Evolutionary conservation across 495 filamentous ascomycete species (phyloP), one percentile per base, ranked within the genome.

Genomic region (Friedmanniomyces endolithicus): DNA sequence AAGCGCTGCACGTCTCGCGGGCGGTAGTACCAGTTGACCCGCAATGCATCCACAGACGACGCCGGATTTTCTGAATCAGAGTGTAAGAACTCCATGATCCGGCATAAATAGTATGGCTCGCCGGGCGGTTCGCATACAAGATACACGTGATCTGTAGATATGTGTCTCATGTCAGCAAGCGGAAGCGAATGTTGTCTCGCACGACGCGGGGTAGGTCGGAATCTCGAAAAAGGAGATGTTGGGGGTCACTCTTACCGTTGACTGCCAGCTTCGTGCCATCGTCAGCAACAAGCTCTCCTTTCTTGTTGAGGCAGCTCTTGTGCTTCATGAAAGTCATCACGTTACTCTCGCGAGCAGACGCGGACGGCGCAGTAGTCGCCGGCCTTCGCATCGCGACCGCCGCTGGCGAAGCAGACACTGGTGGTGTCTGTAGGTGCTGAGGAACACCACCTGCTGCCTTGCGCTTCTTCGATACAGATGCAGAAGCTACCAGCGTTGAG

Each of bases 21-120:
- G 16, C 92, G 80, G 67, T 97, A 97, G 70, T 88, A 96, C 92
- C 92, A 99, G 71, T 99, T 99, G 62, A 97, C 83, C 55, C 88
- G 82, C 63, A 99, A 67, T 22, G 87, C 78, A 66, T 96, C 90
- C 53, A 99, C 82, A 16, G 87, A 81, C 50, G 81, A 77, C 23
- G 73, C 72, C 23, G 73, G 70, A 67, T 90, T 78, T 54, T 89
- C 64, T 11, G 55, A 87, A 56, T 86, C 82, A 55, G 77, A 75
- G 56, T 94, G 87, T 51, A 95, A 72, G 64, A 96, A 96, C 68
- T 97, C 94, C 90, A 99, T 97, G 65, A 99, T 89, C 53, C 92
- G 85, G 45, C 85, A 89, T 55, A 99, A 72, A 67, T 99, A 99
- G 70, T 99, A 99, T 23, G 92, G 94, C 67, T 99, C 92, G 35